A percentile compares a stretch with the other conserved stretches of the same genome.
These are phyloP conservation scores for Chenopodium suecicum DNA, from an alignment of 148 eudicot species.

Conservation along the genomic window DNA sequence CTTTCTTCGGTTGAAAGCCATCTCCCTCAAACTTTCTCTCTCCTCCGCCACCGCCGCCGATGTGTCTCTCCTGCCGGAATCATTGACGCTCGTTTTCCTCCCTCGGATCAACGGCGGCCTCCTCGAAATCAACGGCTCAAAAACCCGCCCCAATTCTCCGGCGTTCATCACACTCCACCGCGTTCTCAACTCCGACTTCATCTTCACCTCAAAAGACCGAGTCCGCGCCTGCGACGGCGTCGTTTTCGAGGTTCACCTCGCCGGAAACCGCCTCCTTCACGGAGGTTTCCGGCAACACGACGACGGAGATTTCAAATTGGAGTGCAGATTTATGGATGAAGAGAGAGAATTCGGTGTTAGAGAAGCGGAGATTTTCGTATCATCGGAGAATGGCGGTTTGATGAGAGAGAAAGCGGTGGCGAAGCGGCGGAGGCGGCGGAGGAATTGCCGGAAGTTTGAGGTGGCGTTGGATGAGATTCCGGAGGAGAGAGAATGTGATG, in stretches of 20 bases:
- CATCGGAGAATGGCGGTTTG: slow-evolving; percentile 35
- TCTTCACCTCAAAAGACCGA: slow-evolving; percentile 37
- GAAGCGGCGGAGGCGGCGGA: slow-evolving; percentile 25
- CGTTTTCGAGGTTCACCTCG: slow-evolving; percentile 51
- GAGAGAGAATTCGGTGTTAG: slow-evolving; percentile 17
- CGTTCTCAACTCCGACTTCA: not conserved
- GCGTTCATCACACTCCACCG: slow-evolving; percentile 58
- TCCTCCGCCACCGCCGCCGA: not conserved
- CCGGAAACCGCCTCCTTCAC: slow-evolving; percentile 44
- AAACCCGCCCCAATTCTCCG: slow-evolving; percentile 46
- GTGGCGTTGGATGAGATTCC: slow-evolving; percentile 39
- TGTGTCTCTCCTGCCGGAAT: slow-evolving; percentile 25
- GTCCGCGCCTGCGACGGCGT: slow-evolving; percentile 47
- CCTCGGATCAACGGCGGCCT: slow-evolving; percentile 48
- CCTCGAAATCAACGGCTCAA: slow-evolving; percentile 40
- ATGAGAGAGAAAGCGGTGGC: slow-evolving; percentile 22
- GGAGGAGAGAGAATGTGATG: slow-evolving; percentile 51
- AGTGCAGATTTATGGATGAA: slow-evolving; percentile 28
- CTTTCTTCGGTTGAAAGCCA: not conserved
- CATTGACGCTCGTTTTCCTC: slow-evolving; percentile 49
- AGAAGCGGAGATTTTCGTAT: slow-evolving; percentile 35
- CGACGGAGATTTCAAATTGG: slow-evolving; percentile 44
- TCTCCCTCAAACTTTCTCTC: slow-evolving; percentile 4
- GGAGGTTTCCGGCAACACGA: slow-evolving; percentile 45
- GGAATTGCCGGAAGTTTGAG: slow-evolving; percentile 31